These are phyloP conservation scores for Paragyromitra xinjiangensis DNA, from an alignment of 495 filamentous ascomycete genomes.

Conservation along the genomic window DNA sequence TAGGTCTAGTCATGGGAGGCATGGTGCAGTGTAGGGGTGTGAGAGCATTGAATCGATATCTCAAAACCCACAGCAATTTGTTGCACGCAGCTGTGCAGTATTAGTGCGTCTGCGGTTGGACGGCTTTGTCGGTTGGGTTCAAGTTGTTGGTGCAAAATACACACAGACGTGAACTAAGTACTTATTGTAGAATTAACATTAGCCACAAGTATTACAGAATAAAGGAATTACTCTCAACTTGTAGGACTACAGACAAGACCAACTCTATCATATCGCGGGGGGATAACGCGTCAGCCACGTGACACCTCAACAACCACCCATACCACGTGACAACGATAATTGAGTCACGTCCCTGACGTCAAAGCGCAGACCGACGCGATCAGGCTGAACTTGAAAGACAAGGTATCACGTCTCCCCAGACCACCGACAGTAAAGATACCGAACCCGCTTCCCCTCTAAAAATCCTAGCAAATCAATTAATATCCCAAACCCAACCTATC, in stretches of 20 bases:
- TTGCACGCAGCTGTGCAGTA: no score
- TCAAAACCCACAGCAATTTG: no score
- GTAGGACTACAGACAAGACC: background rate
- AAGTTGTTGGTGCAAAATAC: no score
- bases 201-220: background rate
- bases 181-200: background rate
- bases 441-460: background rate
- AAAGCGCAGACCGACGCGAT: background rate
- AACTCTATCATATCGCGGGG: background rate
- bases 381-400: background rate
- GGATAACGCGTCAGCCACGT: background rate
- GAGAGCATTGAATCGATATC: no score
- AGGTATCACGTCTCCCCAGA: background rate
- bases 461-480: background rate
- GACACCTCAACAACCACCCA: background rate
- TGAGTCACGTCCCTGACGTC: constrained; percentile 9
- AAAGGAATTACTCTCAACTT: background rate
- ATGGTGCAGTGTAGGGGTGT: no score
- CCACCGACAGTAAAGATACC: background rate
- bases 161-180: no score
- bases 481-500: background rate
- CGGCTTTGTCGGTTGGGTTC: no score
- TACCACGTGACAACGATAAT: constrained; percentile 9
- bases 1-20: no score
- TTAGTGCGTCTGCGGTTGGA: no score